Base-by-base conservation (phyloP, 345 rosid genomes). In the Eutrema japonicum region DNA sequence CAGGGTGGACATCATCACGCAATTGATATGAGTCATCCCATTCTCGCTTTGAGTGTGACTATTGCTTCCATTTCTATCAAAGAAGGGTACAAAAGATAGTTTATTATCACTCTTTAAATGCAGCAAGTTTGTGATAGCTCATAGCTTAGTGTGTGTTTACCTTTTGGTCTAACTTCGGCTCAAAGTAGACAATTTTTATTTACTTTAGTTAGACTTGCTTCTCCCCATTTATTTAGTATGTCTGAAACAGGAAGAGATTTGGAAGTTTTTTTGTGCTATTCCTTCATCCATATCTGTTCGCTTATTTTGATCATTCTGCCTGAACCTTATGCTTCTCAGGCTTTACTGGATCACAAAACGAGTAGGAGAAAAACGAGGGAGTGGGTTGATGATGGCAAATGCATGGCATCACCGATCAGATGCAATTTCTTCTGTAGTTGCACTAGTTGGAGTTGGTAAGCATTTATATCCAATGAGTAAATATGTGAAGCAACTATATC, bases 361-460 rank as follows among this genome's bases (percentile, higher is more conserved):
- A 84, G 97, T 89, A 58, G 97, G 90, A 63, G 97, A 91, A 76
- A 89, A 69, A 66, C 92, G 77, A 70, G 96, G 95, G 42, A 94
- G 98, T 83, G 93, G 90, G 49, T 79, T 94, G 65, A 94, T 94
- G 98, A 94, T 84, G 80, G 98, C 98, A 71, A 94, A 94, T 83
- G 97, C 97, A 56, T 94, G 98, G 98, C 98, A 94, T 83, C 98
- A 91, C 82, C 97, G 97, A 56, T 87, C 90, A 22, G 96, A 94
- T 88, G 98, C 97, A 11, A 77, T 94, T 74, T 94, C 98, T 40
- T 94, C 97, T 43, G 65, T 94, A 42, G 92, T 94, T 77, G 93
- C 98, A 49, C 90, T 94, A 45, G 73, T 94, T 73, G 98, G 98
- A 63, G 91, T 83, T 80, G 94, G 94, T 88, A 85, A 84, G 84